phyloP scores from a whole-genome alignment of 139 green algal species.

The Haematococcus sp. region DNA sequence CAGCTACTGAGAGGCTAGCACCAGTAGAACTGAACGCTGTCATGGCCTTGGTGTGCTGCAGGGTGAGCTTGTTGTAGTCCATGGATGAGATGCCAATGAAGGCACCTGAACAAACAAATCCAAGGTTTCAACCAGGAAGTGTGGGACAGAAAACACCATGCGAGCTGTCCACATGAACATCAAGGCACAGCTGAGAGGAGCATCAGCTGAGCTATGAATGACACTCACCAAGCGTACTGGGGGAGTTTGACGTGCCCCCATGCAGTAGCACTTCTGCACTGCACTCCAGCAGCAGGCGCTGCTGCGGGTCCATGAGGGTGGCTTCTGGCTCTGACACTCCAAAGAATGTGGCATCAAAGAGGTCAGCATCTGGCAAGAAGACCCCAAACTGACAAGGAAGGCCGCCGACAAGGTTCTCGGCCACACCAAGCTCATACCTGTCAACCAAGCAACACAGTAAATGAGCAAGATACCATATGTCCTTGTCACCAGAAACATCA shows the following conservation, averaged over 20 bases:
- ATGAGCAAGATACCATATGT: too few species aligned
- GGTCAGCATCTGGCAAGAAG: slow-evolving; percentile 46
- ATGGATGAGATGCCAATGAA: slow-evolving; percentile 62
- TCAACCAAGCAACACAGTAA: too few species aligned
- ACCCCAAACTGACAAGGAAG: slow-evolving; percentile 39
- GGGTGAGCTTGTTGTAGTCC: slow-evolving; percentile 59
- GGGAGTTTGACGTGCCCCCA: too few species aligned
- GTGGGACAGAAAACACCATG: too few species aligned
- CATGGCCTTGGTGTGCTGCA: slow-evolving; percentile 19
- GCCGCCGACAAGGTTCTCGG: not conserved
- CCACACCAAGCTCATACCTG: not conserved
- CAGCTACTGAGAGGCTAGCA: slow-evolving; percentile 62
- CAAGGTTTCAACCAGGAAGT: too few species aligned
- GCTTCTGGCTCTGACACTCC: slow-evolving; percentile 56
- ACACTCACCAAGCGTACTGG: too few species aligned
- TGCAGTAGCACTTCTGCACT: too few species aligned
- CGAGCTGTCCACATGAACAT: too few species aligned
- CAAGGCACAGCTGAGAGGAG: too few species aligned
- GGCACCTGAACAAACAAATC: not conserved
- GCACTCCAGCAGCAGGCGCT: slow-evolving; percentile 76
- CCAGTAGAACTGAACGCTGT: slow-evolving; percentile 49
- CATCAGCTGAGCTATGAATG: too few species aligned
- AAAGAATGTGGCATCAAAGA: slow-evolving; percentile 62
- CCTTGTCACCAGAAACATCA: too few species aligned
- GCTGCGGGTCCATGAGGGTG: slow-evolving; percentile 76